Evolutionary conservation across 208 protist genomes (phyloP), one percentile per base, ranked within the genome.

Genomic region (Crithidia sp.): DNA sequence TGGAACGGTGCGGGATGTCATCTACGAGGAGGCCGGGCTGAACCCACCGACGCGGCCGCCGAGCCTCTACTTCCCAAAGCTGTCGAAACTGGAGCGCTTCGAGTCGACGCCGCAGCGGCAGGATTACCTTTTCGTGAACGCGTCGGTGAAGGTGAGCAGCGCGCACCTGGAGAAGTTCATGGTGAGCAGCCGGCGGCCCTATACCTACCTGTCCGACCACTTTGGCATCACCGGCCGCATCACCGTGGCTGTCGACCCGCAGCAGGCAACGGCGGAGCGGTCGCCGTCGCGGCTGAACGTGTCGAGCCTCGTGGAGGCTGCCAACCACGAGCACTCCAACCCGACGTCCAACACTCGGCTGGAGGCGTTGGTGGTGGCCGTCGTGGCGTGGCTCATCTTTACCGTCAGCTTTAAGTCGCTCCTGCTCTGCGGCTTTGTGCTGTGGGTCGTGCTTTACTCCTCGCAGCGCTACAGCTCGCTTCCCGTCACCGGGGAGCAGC

Each of bases 181-280:
- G 39, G 86, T 87, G 45, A 84, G 85, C 63, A 87, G 79, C 67
- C 66, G 82, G 36, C 84, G 88, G 13, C 93, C 93, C 13, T 97
- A 96, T 81, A 83, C 83, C 9, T 96, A 97, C 69, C 82, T 97
- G 8, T 95, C 90, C 7, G 91, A 97, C 74, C 93, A 97, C 78
- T 97, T 95, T 81, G 93, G 93, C 47, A 81, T 95, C 17, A 72
- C 83, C 5, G 74, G 72, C 17, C 66, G 66, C 45, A 59, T 95
- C 40, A 65, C 67, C 7, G 68, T 85, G 39, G 17, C 77, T 12
- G 53, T 71, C 45, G 37, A 69, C 14, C 47, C 45, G 12, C 36
- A 74, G 28, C 47, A 47, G 36, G 41, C 7, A 3, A 16, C 17
- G 5, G 7, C 28, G 39, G 67, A 71, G 44, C 75, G 77, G 10